These are phyloP conservation scores for Botryotinia globosa DNA, from an alignment of 2,329 filamentous ascomycete genomes.

Conservation along the genomic window DNA sequence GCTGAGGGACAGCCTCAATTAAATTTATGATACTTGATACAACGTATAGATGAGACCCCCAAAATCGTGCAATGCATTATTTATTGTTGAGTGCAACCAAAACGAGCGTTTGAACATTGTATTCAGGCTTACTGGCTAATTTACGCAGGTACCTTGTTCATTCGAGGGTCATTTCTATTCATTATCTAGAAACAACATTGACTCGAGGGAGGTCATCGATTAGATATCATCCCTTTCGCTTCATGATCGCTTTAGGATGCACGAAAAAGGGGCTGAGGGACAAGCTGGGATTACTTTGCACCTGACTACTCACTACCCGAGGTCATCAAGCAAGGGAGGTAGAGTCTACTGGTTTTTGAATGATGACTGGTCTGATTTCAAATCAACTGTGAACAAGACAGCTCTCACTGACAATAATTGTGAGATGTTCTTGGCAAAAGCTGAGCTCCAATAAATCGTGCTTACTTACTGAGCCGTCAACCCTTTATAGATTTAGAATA, in stretches of 20 bases:
- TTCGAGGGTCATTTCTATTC: neutral
- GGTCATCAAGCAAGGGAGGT: neutral
- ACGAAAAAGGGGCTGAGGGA: neutral
- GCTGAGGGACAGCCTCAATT: neutral
- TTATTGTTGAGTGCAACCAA: neutral
- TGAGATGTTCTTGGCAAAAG: neutral
- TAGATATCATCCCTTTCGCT: neutral
- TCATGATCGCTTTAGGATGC: neutral
- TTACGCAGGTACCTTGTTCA: neutral
- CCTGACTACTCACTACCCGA: neutral
- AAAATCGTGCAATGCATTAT: neutral
- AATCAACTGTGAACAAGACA: neutral
- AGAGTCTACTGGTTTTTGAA: neutral
- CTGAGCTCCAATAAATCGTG: neutral
- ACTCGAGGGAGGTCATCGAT: too few relatives aligned
- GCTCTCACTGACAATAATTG: neutral
- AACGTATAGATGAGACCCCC: neutral
- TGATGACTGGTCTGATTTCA: neutral
- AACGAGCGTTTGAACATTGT: neutral
- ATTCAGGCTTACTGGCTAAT: neutral
- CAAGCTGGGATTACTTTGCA: neutral
- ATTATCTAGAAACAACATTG: too few relatives aligned
- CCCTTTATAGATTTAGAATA: neutral
- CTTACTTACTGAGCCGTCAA: neutral
- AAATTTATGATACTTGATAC: neutral